Percentiles rank a stretch among this genome's conserved stretches.
These are phyloP conservation scores for Trichoderma endophyticum DNA, from an alignment of 2,329 filamentous ascomycete genomes.

Conservation along the genomic window DNA sequence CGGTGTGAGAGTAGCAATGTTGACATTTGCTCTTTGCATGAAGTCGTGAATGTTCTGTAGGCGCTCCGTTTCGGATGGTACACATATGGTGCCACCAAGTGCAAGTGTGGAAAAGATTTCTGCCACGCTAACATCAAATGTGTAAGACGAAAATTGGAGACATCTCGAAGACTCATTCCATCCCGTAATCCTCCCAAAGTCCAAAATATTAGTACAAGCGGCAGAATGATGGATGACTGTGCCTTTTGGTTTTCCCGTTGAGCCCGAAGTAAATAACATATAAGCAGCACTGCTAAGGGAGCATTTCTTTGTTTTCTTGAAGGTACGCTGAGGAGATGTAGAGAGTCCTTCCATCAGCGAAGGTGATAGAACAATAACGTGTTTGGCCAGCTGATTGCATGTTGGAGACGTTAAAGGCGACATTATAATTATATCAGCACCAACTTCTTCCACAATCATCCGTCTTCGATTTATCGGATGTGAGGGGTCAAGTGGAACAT, in stretches of 20 bases:
- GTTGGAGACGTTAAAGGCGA: background rate
- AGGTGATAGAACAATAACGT: background rate
- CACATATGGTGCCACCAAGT: constrained; percentile 24
- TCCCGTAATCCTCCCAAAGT: constrained; percentile 44
- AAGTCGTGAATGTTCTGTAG: constrained; percentile 6
- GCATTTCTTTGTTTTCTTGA: background rate
- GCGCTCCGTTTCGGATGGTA: constrained; percentile 23
- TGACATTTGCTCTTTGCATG: background rate
- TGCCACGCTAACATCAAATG: constrained; percentile 46
- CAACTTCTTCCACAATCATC: constrained; percentile 14
- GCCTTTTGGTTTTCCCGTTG: constrained; percentile 29
- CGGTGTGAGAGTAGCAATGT: constrained; percentile 20
- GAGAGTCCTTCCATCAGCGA: background rate
- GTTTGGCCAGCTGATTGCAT: background rate
- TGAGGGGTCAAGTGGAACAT: constrained; percentile 27
- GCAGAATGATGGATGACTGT: constrained; percentile 43
- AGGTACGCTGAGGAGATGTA: background rate
- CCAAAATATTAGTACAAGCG: constrained; percentile 49
- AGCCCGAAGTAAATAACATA: constrained; percentile 30
- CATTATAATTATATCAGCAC: constrained; percentile 9
- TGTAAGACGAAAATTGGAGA: constrained; percentile 49
- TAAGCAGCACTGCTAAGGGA: constrained; percentile 21
- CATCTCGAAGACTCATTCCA: constrained; percentile 49
- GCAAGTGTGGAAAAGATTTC: constrained; percentile 24
- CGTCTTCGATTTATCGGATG: constrained; percentile 11